phyloP scores from a whole-genome alignment of 345 rosid genomes.

The Lepidium sativum region DNA sequence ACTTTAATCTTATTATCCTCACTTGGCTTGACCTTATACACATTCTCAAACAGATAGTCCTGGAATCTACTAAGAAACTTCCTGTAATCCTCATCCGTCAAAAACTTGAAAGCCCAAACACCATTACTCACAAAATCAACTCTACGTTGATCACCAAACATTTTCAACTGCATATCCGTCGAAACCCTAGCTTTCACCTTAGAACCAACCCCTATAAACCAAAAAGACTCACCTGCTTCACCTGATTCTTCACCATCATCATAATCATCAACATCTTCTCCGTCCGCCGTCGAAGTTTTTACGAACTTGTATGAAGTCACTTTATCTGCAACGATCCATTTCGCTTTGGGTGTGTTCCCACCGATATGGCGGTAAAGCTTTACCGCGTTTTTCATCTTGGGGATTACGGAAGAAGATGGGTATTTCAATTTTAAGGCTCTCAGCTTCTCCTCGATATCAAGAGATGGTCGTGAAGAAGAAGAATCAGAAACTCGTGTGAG shows the following conservation, averaged over 20 bases:
- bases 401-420: slow-evolving; percentile 15
- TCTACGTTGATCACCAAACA: slow-evolving; percentile 76
- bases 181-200: slow-evolving; percentile 71
- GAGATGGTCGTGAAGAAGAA: slow-evolving; percentile 27
- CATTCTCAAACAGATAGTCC: slow-evolving; percentile 79
- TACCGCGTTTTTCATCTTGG: slow-evolving; percentile 43
- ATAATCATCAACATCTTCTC: slow-evolving; percentile 28
- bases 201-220: slow-evolving; percentile 65
- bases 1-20: slow-evolving; percentile 68
- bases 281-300: slow-evolving; percentile 24
- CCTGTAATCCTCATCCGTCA: slow-evolving; percentile 55
- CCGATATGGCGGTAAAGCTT: slow-evolving; percentile 81
- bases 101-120: slow-evolving; percentile 90
- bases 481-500: slow-evolving; percentile 12
- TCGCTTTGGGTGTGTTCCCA: slow-evolving; percentile 77
- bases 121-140: slow-evolving; percentile 68
- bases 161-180: slow-evolving; percentile 68
- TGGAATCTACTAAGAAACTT: slow-evolving; percentile 59
- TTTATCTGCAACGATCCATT: slow-evolving; percentile 66
- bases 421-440: slow-evolving; percentile 58
- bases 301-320: slow-evolving; percentile 46
- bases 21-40: slow-evolving; percentile 49
- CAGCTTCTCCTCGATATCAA: slow-evolving; percentile 53
- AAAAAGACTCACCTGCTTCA: slow-evolving; percentile 33
- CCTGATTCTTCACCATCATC: slow-evolving; percentile 33